A percentile compares a stretch with the other conserved stretches of the same genome.
These are phyloP conservation scores for Apiospora hydei DNA, from an alignment of 2,329 filamentous ascomycete genomes.

Conservation along the genomic window DNA sequence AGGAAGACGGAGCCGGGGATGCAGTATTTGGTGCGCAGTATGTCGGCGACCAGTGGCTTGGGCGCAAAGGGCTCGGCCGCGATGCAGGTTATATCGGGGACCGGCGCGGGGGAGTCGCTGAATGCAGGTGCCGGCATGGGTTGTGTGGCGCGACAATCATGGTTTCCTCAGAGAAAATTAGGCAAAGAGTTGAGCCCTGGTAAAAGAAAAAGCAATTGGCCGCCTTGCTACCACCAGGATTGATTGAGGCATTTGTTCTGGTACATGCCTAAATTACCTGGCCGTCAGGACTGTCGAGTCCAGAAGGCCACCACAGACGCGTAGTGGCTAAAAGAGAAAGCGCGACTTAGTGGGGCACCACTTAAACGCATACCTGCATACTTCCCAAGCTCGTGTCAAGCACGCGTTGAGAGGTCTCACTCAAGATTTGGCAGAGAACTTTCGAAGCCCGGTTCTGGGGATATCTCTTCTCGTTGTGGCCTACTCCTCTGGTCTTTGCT, in stretches of 20 bases:
- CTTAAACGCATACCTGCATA: not conserved
- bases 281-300: not conserved
- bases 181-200: not conserved
- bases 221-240: not conserved
- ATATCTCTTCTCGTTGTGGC: not conserved
- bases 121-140: conserved; percentile 37
- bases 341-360: conserved; percentile 9
- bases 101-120: conserved; percentile 24
- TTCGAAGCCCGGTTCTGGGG: too few relatives aligned
- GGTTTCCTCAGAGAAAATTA: not conserved
- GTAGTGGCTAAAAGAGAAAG: not conserved
- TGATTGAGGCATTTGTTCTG: not conserved
- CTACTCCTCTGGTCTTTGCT: not conserved
- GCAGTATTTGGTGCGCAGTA: conserved; percentile 56
- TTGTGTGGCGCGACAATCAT: conserved; percentile 22
- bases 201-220: not conserved
- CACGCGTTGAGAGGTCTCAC: conserved; percentile 1
- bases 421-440: not conserved
- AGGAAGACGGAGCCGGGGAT: conserved; percentile 57
- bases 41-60: conserved; percentile 54
- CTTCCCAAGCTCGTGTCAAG: not conserved
- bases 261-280: not conserved
- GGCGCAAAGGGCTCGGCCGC: conserved; percentile 40
- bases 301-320: not conserved
- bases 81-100: conserved; percentile 40